phyloP scores from a whole-genome alignment of 805 yeast genomes.

The Dipodascus geniculatus region DNA sequence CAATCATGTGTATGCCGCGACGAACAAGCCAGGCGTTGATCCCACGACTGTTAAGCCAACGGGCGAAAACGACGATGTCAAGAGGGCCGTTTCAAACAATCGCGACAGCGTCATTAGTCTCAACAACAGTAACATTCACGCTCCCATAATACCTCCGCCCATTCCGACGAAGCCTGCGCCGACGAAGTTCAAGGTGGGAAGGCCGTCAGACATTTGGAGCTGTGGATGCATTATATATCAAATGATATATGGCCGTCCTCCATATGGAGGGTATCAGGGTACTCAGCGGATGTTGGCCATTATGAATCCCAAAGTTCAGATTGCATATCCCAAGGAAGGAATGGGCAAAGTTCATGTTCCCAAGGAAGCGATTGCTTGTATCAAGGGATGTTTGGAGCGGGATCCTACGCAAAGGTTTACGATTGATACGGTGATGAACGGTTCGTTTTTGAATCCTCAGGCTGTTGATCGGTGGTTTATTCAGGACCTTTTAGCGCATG shows the following conservation, averaged over 20 bases:
- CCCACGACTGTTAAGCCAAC: not conserved
- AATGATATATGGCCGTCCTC: slow-evolving; percentile 89
- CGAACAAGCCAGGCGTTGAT: slow-evolving; percentile 2
- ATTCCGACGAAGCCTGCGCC: slow-evolving; percentile 8
- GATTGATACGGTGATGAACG: slow-evolving; percentile 46
- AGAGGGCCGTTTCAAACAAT: not conserved
- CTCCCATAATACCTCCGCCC: not conserved
- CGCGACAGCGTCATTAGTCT: not conserved
- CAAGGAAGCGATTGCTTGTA: slow-evolving; percentile 52
- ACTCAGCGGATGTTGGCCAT: slow-evolving; percentile 72
- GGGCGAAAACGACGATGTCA: not conserved
- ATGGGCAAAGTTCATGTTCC: slow-evolving; percentile 53
- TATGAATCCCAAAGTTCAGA: slow-evolving; percentile 68
- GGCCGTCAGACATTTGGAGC: slow-evolving; percentile 96
- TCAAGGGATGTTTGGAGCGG: slow-evolving; percentile 58
- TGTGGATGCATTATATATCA: slow-evolving; percentile 94
- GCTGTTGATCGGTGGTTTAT: slow-evolving; percentile 56
- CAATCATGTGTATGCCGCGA: slow-evolving; percentile 16
- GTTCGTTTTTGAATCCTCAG: slow-evolving; percentile 65
- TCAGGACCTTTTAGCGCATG: slow-evolving; percentile 60
- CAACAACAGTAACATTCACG: not conserved
- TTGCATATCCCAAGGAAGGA: slow-evolving; percentile 53
- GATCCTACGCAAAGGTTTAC: slow-evolving; percentile 61
- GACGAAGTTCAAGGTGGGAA: slow-evolving; percentile 66
- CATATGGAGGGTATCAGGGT: slow-evolving; percentile 71